Percentiles rank a stretch among this genome's conserved stretches.
These are phyloP conservation scores for Lablab purpureus DNA, from an alignment of 306 rosid genomes.

Conservation along the genomic window DNA sequence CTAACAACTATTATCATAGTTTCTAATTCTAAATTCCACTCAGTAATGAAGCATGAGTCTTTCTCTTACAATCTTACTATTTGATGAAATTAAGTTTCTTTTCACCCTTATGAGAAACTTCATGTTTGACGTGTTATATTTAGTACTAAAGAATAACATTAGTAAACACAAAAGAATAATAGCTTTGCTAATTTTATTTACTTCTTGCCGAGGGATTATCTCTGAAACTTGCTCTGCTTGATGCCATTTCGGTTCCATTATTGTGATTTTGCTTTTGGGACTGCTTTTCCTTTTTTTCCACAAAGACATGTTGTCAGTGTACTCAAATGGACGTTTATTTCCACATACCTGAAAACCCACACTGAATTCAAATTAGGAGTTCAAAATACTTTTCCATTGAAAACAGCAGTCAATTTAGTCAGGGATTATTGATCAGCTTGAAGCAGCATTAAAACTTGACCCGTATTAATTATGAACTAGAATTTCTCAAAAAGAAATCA, in stretches of 20 bases:
- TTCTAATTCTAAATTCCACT: neutral
- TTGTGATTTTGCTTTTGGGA: slow-evolving; percentile 44
- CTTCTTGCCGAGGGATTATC: slow-evolving; percentile 45
- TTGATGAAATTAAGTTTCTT: neutral
- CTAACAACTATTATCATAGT: neutral
- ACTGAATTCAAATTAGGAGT: neutral
- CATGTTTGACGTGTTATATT: neutral
- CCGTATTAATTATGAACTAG: neutral
- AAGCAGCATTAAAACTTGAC: slow-evolving; percentile 9
- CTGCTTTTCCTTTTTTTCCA: slow-evolving; percentile 43
- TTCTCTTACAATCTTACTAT: neutral
- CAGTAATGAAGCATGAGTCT: neutral
- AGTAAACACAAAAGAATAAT: neutral
- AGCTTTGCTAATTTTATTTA: neutral
- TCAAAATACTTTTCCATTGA: neutral
- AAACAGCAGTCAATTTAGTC: neutral
- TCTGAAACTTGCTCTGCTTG: slow-evolving; percentile 27
- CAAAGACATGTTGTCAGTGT: slow-evolving; percentile 27
- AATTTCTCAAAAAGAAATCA: neutral
- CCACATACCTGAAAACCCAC: slow-evolving; percentile 45
- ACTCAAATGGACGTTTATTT: slow-evolving; percentile 60
- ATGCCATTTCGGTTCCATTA: slow-evolving; percentile 52
- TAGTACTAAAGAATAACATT: neutral
- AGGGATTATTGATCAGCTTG: neutral
- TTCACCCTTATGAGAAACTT: neutral